phyloP scores from a whole-genome alignment of 176 grass and related monocot genomes.

The sorghum (Sorghum bicolor) region Sorghum_bicolor_NCBIv3 NC_012878.2:1980501-1981000 shows the following conservation, averaged over 20 bases:
- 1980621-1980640: slow-evolving; percentile 43
- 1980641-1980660: slow-evolving; percentile 50
- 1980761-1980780: slow-evolving; percentile 10
- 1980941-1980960: slow-evolving; percentile 6
- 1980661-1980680: slow-evolving; percentile 58
- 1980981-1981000: not conserved
- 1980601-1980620: slow-evolving; percentile 50
- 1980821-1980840: not conserved
- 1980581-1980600: slow-evolving; percentile 45
- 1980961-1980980: not conserved
- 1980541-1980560: slow-evolving; percentile 49
- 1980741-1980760: not conserved
- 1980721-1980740: not conserved
- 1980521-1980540: slow-evolving; percentile 57
- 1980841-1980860: not conserved
- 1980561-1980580: slow-evolving; percentile 47
- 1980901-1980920: not conserved
- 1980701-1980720: slow-evolving; percentile 12
- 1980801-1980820: not conserved
- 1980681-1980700: slow-evolving; percentile 36
- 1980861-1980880: slow-evolving; percentile 17
- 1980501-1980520: slow-evolving; percentile 52
- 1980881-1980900: not conserved
- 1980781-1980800: slow-evolving; percentile 34
- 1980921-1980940: not conserved